Base-by-base conservation (phyloP, 495 filamentous ascomycete genomes). In the Lichina pygmaea region DNA sequence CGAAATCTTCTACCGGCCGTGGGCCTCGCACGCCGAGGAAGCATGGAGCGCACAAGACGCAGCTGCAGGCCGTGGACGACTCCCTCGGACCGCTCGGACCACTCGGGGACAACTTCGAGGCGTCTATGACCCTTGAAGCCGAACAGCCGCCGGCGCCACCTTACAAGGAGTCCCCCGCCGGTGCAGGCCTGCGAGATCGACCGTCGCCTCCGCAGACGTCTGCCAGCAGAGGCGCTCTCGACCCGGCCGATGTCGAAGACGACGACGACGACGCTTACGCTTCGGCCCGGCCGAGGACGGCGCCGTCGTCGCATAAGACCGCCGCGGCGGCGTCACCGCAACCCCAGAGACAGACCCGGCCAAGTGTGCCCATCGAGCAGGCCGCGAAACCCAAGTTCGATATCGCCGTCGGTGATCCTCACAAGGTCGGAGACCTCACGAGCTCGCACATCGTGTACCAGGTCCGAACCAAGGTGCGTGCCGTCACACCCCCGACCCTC, bases 371-470 rank as follows among this genome's bases (percentile, higher is more conserved):
- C 53, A 62, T 94, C 40, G 82, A 93, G 56, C 80, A 86, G 60
- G 86, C 89, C 43, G 75, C 84, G 37, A 81, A 89, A 52, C 91
- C 89, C 10, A 77, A 66, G 31, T 95, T 95, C 58, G 66, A 81
- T n/a, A 93, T 97, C 50, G 72, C 67, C 2, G 89, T 97, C 10
- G 89, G 89, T 40, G 89, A 97, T 64, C 91, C 91, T 37, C 83
- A 93, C 58, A 97, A 95, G 59, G 86, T 97, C 46, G 91, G 89
- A 40, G 89, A 95, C 60, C 61, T 94, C 55, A 93, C 91, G 10
- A 92, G 80, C 54, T 92, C 85, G 50, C 89, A 97, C 60, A 97
- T 89, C 53, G 91, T 93, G 17, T 97, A 97, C 60, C 80, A 84
- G 51, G 86, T 97, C 39, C 67, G 78, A 54, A 97, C 89, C 33